Evolutionary conservation across 306 rosid species (phyloP), one percentile per base, ranked within the genome.

Genomic region (Senna siamea): DNA sequence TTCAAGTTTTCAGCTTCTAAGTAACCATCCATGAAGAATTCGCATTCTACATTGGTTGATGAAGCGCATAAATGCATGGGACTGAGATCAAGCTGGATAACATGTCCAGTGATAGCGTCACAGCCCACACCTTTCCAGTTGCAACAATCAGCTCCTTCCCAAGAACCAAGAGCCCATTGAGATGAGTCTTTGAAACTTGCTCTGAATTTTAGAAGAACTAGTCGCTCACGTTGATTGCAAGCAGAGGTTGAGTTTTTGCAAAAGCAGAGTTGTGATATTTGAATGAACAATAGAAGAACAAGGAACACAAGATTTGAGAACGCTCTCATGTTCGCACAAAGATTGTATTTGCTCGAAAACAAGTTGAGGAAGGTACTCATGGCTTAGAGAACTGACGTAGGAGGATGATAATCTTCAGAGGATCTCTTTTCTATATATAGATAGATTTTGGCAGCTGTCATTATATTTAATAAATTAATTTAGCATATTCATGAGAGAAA

Each of bases 61-160:
- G n/a, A n/a, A n/a, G n/a, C n/a, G n/a, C n/a, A n/a, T n/a, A 0
- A 58, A 3, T 26, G 18, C 2, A n/a, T n/a, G n/a, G n/a, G n/a
- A n/a, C 23, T 18, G 30, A 52, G 59, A 62, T 62, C 68, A 18
- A 62, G 68, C 68, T 37, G 37, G 50, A 38, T 5, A 35, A 62
- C 30, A 3, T 9, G 68, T 9, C 30, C 50, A 18, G 48, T 17
- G 30, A 17, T 19, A 1, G 0, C 12, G 20, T 65, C 10, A 12
- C 54, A 65, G 1, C 37, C 70, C 12, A 65, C 37, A 0, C 70
- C 70, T 41, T 41, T 43, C 70, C 70, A 69, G 0, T 52, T 61
- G 41, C 74, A 69, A 11, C 61, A 69, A 11, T 69, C 5, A 44
- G 6, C 1, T 14, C 62, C 74, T n/a, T 19, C 17, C 74, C 62